Conservation (phyloP, 345 rosid species). For the Raphanus sativus region DNA sequence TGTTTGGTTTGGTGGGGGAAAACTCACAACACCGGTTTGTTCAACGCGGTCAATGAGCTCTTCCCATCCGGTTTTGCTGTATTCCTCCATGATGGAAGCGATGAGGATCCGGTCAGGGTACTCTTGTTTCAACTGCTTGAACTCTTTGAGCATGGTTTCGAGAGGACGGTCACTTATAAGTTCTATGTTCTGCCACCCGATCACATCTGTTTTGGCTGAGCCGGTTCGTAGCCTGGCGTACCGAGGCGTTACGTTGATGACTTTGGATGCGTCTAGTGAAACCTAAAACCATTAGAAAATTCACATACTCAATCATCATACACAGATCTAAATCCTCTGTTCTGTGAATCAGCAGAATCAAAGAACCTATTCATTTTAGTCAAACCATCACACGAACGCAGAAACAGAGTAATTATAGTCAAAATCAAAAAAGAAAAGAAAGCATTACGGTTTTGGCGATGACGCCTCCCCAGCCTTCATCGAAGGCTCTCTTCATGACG, state of each 20-base stretch:
- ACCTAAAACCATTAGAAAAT: slow-evolving; percentile 50
- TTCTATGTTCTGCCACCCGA: slow-evolving; percentile 98
- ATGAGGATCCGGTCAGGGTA: slow-evolving; percentile 91
- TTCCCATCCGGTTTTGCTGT: slow-evolving; percentile 85
- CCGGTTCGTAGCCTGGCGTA: slow-evolving; percentile 81
- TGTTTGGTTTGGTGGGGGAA: not conserved
- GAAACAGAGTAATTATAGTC: not conserved
- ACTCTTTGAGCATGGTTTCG: slow-evolving; percentile 90
- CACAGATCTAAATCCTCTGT: slow-evolving; percentile 10
- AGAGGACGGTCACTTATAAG: slow-evolving; percentile 94
- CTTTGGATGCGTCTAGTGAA: slow-evolving; percentile 89
- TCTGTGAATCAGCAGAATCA: not conserved
- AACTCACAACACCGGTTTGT: slow-evolving; percentile 89
- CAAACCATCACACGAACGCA: too few species aligned
- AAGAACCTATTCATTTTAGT: too few species aligned
- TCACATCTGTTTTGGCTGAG: slow-evolving; percentile 76
- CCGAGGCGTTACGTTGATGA: slow-evolving; percentile 87
- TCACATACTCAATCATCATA: slow-evolving; percentile 16
- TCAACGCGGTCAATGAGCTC: slow-evolving; percentile 97
- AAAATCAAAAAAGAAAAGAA: too few species aligned
- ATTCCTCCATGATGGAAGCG: slow-evolving; percentile 99
- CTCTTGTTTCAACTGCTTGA: slow-evolving; percentile 71
- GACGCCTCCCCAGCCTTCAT: slow-evolving; percentile 99
- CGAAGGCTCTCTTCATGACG: slow-evolving; percentile 95
- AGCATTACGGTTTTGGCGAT: slow-evolving; percentile 82